phyloP scores from a whole-genome alignment of 176 grass and related monocot genomes.

The Ananas comosus region DNA sequence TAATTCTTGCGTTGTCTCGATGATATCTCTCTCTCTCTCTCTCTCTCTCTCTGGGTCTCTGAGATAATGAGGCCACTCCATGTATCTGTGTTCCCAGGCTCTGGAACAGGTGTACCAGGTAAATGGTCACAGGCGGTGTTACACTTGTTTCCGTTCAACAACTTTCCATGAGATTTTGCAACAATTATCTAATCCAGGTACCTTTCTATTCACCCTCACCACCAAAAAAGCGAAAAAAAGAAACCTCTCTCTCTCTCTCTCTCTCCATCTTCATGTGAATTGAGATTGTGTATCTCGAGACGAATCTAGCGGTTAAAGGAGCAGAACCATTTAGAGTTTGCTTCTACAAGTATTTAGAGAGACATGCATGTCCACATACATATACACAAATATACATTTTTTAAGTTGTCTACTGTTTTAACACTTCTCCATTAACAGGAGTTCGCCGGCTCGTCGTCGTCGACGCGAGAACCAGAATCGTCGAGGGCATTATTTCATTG shows the following conservation, averaged over 20 bases:
- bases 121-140: slow-evolving; percentile 41
- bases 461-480: slow-evolving; percentile 42
- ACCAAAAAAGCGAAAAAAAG: too few relatives aligned
- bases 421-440: slow-evolving; percentile 16
- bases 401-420: not conserved
- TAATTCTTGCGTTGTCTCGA: not conserved
- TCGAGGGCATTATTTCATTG: slow-evolving; percentile 61
- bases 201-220: not conserved
- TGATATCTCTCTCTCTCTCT: not conserved
- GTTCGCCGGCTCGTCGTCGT: slow-evolving; percentile 45
- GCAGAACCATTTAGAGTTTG: not conserved
- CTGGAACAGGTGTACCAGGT: slow-evolving; percentile 50
- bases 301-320: not conserved
- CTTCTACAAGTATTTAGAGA: not conserved
- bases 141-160: slow-evolving; percentile 44
- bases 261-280: too few relatives aligned
- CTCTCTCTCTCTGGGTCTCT: slow-evolving; percentile 2
- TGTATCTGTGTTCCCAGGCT: slow-evolving; percentile 26
- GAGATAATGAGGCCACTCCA: slow-evolving; percentile 6
- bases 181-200: slow-evolving; percentile 55
- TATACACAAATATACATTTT: not conserved
- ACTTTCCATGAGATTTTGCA: slow-evolving; percentile 41
- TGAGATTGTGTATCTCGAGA: not conserved
- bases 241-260: too few relatives aligned
- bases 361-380: not conserved